Base-by-base conservation (phyloP, 2,329 filamentous ascomycete genomes). In the Aspergillus unguis region DNA sequence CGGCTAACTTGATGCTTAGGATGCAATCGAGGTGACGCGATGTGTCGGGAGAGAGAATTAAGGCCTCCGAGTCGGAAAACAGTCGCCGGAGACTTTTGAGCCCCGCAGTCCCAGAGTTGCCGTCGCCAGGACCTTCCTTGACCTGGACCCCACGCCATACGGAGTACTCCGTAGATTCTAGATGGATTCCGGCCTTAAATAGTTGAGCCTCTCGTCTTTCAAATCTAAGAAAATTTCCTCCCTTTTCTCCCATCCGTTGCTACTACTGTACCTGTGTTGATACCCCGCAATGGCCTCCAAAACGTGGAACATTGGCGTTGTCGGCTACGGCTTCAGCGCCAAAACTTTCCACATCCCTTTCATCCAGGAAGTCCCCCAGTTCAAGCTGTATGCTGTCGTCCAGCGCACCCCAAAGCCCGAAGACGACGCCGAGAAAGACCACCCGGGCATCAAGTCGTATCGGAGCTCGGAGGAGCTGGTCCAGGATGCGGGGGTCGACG, bases 271-370 rank as follows among this genome's bases (percentile, higher is more conserved):
- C n/a, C 23, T 11, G 2, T 43, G 27, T 35, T 42, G 33, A 33
- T 28, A 35, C 42, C 35, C 25, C 46, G 52, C 41, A 25, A 77
- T 77, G 74, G 58, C 72, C 33, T 59, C 69, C 52, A 77, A 76
- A 63, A 70, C 68, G 23, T 80, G 75, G 66, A 84, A 84, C 55
- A 77, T 83, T 50, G 81, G 79, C 43, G 69, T 85, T 36, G 76
- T 85, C 53, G 82, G 82, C 63, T 85, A 84, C 66, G 82, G 82
- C 61, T 69, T 84, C 64, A 81, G 79, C 51, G 88, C 89, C 71
- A 92, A 91, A 67, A 79, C 87, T 73, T 94, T 92, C 74, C 88
- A 94, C 71, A 90, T 92, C 65, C 89, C 88, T 57, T 88, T 91
- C 72, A 80, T 94, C 71, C 75, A 76, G 48, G 78, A 80, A 29